Conservation (phyloP, 2,329 filamentous ascomycete genomes). For the Ophiostoma quercus region DNA sequence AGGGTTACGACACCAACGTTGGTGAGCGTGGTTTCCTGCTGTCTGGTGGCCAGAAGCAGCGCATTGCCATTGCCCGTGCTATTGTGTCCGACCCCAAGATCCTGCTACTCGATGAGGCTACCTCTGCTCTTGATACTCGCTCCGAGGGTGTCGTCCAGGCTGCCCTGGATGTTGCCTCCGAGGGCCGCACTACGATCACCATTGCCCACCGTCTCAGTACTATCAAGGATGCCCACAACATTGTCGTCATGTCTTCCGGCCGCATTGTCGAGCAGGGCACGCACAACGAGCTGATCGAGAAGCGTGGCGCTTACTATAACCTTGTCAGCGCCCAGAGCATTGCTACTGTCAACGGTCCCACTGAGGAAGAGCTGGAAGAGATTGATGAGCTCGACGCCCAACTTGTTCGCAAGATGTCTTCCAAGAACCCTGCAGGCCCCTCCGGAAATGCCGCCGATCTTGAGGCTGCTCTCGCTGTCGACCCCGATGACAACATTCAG, state of each 20-base stretch:
- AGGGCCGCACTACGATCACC: conserved; percentile 87
- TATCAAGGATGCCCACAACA: conserved; percentile 90
- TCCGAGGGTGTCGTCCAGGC: conserved; percentile 93
- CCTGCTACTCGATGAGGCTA: conserved; percentile 89
- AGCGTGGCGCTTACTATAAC: conserved; percentile 68
- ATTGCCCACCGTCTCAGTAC: conserved; percentile 95
- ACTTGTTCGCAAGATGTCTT: conserved; percentile 44
- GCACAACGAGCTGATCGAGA: conserved; percentile 71
- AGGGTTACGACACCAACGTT: conserved; percentile 91
- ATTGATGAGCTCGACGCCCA: conserved; percentile 51
- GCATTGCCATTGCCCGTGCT: conserved; percentile 88
- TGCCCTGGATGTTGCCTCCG: conserved; percentile 77
- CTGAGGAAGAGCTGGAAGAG: conserved; percentile 41
- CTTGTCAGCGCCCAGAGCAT: conserved; percentile 88
- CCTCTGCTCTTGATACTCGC: conserved; percentile 87
- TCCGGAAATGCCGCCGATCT: neutral
- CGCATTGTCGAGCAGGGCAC: conserved; percentile 88
- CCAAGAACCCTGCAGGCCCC: conserved; percentile 29
- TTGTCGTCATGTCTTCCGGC: conserved; percentile 84
- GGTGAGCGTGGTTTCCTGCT: conserved; percentile 89
- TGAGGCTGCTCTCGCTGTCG: conserved; percentile 39
- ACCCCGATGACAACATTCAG: conserved; percentile 58
- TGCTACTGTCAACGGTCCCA: conserved; percentile 52
- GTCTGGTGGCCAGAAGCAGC: conserved; percentile 93
- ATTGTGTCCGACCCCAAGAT: conserved; percentile 89